Evolutionary conservation across 2,329 filamentous ascomycete species (phyloP).

Genomic region (Sordariomycetes sp.): DNA sequence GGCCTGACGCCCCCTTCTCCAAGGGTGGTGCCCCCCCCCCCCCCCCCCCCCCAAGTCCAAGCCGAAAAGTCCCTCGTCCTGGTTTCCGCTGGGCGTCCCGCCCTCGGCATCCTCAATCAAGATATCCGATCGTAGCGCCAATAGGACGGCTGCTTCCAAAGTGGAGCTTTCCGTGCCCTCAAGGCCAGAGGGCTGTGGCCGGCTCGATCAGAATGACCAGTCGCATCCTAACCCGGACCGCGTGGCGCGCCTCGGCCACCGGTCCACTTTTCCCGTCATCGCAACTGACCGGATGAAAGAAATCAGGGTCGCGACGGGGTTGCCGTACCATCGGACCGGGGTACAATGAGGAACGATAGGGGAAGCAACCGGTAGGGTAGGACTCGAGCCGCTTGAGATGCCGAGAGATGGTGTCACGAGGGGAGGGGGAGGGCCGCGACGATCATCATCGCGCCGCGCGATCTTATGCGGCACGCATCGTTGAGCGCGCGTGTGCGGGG

Average conservation of each 20-base stretch:
- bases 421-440: not conserved
- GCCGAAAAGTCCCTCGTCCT: not conserved
- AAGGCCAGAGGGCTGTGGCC: not conserved
- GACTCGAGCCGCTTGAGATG: not conserved
- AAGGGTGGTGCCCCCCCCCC: too few relatives aligned
- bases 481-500: not conserved
- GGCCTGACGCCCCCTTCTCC: too few relatives aligned
- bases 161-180: not conserved
- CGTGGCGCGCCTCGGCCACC: not conserved
- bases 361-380: not conserved
- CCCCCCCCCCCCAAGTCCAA: not conserved
- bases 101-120: not conserved
- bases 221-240: not conserved
- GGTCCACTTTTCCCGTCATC: not conserved
- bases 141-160: not conserved
- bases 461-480: not conserved
- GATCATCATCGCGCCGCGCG: not conserved
- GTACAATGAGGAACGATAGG: not conserved
- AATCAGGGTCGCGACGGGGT: not conserved
- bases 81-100: not conserved
- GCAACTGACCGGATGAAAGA: not conserved
- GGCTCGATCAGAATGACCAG: not conserved
- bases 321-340: not conserved
- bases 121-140: not conserved
- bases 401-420: not conserved